Evolutionary conservation across 2,329 filamentous ascomycete genomes (phyloP), one percentile per base, ranked within the genome.

Genomic region (Fusarium circinatum): DNA sequence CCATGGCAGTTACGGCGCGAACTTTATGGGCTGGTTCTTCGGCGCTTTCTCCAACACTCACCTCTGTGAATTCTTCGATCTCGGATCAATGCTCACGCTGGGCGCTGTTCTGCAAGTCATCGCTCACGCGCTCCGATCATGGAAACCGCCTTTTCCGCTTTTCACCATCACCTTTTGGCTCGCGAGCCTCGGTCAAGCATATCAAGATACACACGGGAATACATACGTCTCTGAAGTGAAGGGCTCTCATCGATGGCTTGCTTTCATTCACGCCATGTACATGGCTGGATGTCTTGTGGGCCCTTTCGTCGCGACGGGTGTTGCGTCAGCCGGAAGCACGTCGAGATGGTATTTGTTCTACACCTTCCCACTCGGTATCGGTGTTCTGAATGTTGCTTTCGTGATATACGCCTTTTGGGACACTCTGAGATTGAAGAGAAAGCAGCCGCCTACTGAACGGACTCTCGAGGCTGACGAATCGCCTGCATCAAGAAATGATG

Each of bases 221-320:
- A 89, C 89, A 0, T 92, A 89, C 65, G 89, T 91, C 2, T 84
- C 87, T 1, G 83, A 85, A 1, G 78, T 86, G 2, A 84, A 84
- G 15, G 81, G 80, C 0, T 86, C 89, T 0, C 89, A 92, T 75
- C 82, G 89, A 9, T 91, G 89, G 87, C 82, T 92, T 0, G 88
- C 89, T 0, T 88, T 91, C 61, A 90, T 92, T 22, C 90, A 92
- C 70, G 90, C 89, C 14, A 89, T 89, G 84, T 92, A 90, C 73
- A 84, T 84, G 75, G 85, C 86, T 0, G 90, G 90, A 0, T 87
- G 87, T 52, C 83, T 92, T 5, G 83, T 89, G 8, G 87, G 85
- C 0, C 90, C 90, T 0, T 89, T 92, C 52, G 84, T 86, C 4
- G 85, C 86, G 1, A 88, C 85, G 1, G 84, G 84, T 0, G 82